Conservation (phyloP, 1,139 yeast species). For the Suhomyces wounanorum region DNA sequence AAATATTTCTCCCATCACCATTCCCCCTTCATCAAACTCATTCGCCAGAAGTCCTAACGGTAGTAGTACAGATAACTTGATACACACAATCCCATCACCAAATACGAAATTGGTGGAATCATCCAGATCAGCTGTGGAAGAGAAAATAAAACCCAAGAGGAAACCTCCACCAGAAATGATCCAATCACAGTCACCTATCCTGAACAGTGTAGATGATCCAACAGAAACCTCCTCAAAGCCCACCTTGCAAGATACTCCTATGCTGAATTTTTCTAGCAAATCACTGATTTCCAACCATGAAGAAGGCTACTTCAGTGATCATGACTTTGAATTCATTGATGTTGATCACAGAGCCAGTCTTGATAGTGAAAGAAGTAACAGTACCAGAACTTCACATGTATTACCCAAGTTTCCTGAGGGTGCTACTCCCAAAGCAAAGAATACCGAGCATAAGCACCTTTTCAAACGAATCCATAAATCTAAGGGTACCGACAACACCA, state of each 20-base stretch:
- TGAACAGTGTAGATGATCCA: background rate
- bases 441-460: constrained; percentile 11
- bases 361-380: constrained; percentile 10
- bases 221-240: background rate
- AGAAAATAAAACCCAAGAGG: constrained; percentile 18
- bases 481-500: constrained; percentile 20
- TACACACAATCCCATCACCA: constrained; percentile 11
- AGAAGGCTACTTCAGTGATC: constrained; percentile 13
- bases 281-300: constrained; percentile 17
- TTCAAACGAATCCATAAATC: constrained; percentile 18
- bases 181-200: background rate
- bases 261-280: constrained; percentile 5
- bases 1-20: constrained; percentile 19
- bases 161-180: constrained; percentile 25
- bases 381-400: constrained; percentile 7
- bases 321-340: constrained; percentile 11
- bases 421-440: constrained; percentile 4
- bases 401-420: constrained; percentile 21
- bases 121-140: constrained; percentile 3
- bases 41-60: constrained; percentile 18
- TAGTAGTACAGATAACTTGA: constrained; percentile 13
- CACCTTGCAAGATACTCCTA: constrained; percentile 1
- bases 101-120: constrained; percentile 5
- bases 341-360: constrained; percentile 6
- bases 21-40: constrained; percentile 22